A percentile compares a stretch with the other conserved stretches of the same genome.
These are phyloP conservation scores for Kwoniella dendrophila DNA, from an alignment of 768 basidiomycete genomes.

Conservation along the genomic window DNA sequence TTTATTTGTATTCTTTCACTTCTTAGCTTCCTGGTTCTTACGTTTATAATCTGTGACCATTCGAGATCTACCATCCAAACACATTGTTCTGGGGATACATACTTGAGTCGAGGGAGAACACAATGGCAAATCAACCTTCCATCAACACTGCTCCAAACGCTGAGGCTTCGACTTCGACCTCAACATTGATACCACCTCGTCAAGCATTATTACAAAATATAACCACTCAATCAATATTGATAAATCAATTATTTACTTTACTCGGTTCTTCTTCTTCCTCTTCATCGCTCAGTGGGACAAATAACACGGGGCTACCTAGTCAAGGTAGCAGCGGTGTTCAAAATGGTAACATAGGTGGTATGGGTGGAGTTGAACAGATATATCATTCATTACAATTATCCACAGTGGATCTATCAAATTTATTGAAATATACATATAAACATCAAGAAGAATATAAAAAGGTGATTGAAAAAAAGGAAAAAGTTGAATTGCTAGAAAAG, in stretches of 20 bases:
- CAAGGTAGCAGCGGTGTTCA: neutral
- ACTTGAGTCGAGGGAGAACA: too few species aligned
- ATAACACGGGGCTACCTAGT: too few species aligned
- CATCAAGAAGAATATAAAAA: slow-evolving; percentile 37
- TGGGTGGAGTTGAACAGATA: slow-evolving; percentile 13
- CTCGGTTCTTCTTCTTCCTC: slow-evolving; percentile 16
- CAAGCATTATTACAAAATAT: slow-evolving; percentile 37
- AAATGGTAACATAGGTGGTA: neutral
- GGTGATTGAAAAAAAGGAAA: slow-evolving; percentile 22
- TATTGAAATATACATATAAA: slow-evolving; percentile 26
- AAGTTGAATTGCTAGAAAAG: slow-evolving; percentile 34
- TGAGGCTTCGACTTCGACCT: slow-evolving; percentile 3
- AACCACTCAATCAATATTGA: slow-evolving; percentile 32
- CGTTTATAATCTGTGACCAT: too few species aligned
- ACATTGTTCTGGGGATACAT: too few species aligned
- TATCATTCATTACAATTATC: slow-evolving; percentile 25
- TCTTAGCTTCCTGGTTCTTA: too few species aligned
- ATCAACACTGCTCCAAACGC: neutral
- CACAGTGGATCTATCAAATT: slow-evolving; percentile 28
- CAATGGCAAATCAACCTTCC: slow-evolving; percentile 10
- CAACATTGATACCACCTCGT: slow-evolving; percentile 18
- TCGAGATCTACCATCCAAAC: neutral
- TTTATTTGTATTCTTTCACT: too few species aligned
- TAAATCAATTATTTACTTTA: slow-evolving; percentile 39
- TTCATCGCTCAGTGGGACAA: neutral